Evolutionary conservation across 306 rosid genomes (phyloP).

Genomic region (Prunus mira): DNA sequence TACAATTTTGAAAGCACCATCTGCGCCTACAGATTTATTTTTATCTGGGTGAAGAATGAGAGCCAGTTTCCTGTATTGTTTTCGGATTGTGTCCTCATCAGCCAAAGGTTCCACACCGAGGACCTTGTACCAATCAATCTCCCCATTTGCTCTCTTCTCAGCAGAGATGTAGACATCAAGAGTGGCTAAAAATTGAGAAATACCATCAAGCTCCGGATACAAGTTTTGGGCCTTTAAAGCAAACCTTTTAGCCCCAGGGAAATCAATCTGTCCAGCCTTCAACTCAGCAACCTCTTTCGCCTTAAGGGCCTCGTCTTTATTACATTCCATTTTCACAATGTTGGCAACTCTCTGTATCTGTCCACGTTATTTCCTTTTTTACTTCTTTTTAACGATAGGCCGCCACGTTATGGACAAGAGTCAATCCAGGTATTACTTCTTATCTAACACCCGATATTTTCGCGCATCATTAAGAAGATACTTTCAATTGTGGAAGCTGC

Average conservation of each 20-base stretch:
- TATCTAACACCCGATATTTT: conserved; percentile 17
- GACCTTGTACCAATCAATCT: conserved; percentile 65
- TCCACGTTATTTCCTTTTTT: conserved; percentile 18
- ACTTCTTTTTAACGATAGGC: conserved; percentile 20
- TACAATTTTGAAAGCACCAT: conserved; percentile 68
- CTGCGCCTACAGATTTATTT: conserved; percentile 78
- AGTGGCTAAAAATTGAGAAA: conserved; percentile 49
- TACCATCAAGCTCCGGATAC: conserved; percentile 59
- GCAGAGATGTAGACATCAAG: conserved; percentile 65
- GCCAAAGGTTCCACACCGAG: conserved; percentile 64
- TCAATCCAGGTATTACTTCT: conserved; percentile 7
- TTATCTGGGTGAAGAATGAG: conserved; percentile 67
- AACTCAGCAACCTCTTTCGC: conserved; percentile 68
- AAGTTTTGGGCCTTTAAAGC: conserved; percentile 61
- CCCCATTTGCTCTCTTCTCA: conserved; percentile 47
- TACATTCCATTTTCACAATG: conserved; percentile 54
- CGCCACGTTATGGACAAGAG: conserved; percentile 18
- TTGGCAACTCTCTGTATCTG: conserved; percentile 18
- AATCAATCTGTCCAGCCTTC: conserved; percentile 39
- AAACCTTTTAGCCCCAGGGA: conserved; percentile 50
- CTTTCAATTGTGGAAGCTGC: conserved; percentile 25
- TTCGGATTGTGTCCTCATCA: conserved; percentile 57
- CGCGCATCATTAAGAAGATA: conserved; percentile 20
- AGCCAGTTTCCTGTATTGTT: conserved; percentile 51
- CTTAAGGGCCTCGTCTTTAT: conserved; percentile 51